Conservation (phyloP, 495 filamentous ascomycete species). For the Aspergillus diversus region DNA sequence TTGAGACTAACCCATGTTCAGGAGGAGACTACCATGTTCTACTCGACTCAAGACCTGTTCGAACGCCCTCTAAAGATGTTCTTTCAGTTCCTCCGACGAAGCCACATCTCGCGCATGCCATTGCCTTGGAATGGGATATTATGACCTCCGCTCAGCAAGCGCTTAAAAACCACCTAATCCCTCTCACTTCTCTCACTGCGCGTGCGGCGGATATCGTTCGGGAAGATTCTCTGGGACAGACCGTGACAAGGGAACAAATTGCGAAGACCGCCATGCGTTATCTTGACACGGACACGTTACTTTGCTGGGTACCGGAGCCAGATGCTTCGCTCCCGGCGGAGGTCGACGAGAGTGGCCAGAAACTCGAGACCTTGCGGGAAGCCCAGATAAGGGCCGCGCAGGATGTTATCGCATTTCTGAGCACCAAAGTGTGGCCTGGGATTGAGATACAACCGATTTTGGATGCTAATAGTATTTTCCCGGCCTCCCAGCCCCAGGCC, state of each 20-base stretch:
- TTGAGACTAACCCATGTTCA: conserved; percentile 26
- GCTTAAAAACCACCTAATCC: conserved; percentile 76
- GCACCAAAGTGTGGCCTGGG: conserved; percentile 81
- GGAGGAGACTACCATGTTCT: conserved; percentile 69
- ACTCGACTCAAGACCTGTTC: conserved; percentile 80
- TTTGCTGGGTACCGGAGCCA: conserved; percentile 84
- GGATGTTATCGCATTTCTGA: conserved; percentile 71
- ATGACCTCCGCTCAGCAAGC: conserved; percentile 80
- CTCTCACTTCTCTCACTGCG: conserved; percentile 81
- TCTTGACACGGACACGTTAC: conserved; percentile 87
- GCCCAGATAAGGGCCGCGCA: conserved; percentile 69
- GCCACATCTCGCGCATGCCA: conserved; percentile 78
- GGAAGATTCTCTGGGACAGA: conserved; percentile 59
- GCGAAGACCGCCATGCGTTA: conserved; percentile 75
- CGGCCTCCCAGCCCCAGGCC: conserved; percentile 66
- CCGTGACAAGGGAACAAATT: conserved; percentile 58
- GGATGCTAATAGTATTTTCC: conserved; percentile 73
- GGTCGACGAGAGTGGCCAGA: conserved; percentile 30
- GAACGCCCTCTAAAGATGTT: conserved; percentile 71
- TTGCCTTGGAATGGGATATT: conserved; percentile 92
- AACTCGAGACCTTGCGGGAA: conserved; percentile 62
- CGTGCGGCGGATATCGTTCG: conserved; percentile 77
- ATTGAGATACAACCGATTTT: conserved; percentile 74
- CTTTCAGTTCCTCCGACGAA: conserved; percentile 75
- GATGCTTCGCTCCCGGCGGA: conserved; percentile 33